Evolutionary conservation across 805 yeast species (phyloP), one percentile per base, ranked within the genome.

Genomic region (Candida maris): DNA sequence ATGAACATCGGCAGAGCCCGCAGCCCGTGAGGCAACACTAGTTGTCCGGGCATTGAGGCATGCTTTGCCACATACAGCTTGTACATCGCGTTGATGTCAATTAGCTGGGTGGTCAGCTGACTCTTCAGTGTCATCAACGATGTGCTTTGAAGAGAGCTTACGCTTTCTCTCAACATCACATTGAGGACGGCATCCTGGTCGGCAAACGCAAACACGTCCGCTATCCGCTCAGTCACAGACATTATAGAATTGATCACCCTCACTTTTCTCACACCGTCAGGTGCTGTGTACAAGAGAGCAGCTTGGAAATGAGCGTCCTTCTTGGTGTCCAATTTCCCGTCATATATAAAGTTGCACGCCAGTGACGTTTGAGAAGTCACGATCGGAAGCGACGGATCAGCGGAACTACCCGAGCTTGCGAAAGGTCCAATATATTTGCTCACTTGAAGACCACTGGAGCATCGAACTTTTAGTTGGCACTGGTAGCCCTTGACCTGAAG

Each of bases 221-320:
- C 73, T 27, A 83, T 63, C 37, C 85, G 72, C 42, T 81, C 83
- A 2, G 93, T 77, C 12, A 86, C 89, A 0, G 95, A 85, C 31
- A 85, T 76, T n/a, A 83, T 81, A 38, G 79, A 66, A 54, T 93
- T 93, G 32, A 85, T 73, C n/a, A 88, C 88, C 44, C 98, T 73
- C 12, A 93, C 91, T 49, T 85, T 81, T 46, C 97, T 68, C 6
- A 70, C 62, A 16, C 98, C 98, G 32, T 70, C 70, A 2, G 70
- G 54, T 31, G 87, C 84, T 0, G 97, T 89, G 57, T 88, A 91
- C 37, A 93, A 65, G 19, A 93, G 48, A 0, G 97, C 97, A 2
- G 85, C 83, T 62, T 93, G 98, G 67, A 91, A 86, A 57, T 87
- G 93, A 16, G 86, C 84, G 57, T 88, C 96, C 25, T 73, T 69